These are phyloP conservation scores for Aspergillus niger DNA, from an alignment of 2,329 filamentous ascomycete genomes.

Conservation along the genomic window DNA sequence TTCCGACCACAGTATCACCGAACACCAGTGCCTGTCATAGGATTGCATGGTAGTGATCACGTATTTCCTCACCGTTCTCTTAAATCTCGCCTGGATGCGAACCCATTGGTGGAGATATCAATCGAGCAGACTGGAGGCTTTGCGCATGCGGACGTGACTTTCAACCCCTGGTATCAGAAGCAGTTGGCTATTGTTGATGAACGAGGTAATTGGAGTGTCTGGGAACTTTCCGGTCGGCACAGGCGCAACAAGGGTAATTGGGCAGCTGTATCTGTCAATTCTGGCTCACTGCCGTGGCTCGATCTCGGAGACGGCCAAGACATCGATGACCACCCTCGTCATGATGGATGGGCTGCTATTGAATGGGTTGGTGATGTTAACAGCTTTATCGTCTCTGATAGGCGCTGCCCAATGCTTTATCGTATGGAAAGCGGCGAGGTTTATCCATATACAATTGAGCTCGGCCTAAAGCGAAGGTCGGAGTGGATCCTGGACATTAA, in stretches of 20 bases:
- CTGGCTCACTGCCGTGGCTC: slow-evolving; percentile 34
- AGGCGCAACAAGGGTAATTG: slow-evolving; percentile 33
- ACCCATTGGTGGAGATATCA: slow-evolving; percentile 49
- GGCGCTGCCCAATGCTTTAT: slow-evolving; percentile 46
- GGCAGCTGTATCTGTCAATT: slow-evolving; percentile 29
- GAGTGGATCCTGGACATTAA: slow-evolving; percentile 60
- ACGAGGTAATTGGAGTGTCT: slow-evolving; percentile 56
- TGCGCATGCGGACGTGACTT: slow-evolving; percentile 57
- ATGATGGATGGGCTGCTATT: slow-evolving; percentile 49
- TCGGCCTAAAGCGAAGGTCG: slow-evolving; percentile 38
- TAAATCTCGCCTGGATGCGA: slow-evolving; percentile 50
- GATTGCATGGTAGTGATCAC: slow-evolving; percentile 17
- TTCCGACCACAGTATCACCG: slow-evolving; percentile 48
- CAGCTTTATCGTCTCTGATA: slow-evolving; percentile 55
- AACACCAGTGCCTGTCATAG: slow-evolving; percentile 27
- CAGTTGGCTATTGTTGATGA: slow-evolving; percentile 60
- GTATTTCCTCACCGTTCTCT: slow-evolving; percentile 17
- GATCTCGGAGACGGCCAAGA: slow-evolving; percentile 18
- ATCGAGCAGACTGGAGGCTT: slow-evolving; percentile 47
- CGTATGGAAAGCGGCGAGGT: slow-evolving; percentile 28
- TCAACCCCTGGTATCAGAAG: slow-evolving; percentile 62
- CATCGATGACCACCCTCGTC: slow-evolving; percentile 20
- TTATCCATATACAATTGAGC: slow-evolving; percentile 35
- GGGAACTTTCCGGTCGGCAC: slow-evolving; percentile 43
- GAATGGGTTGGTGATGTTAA: slow-evolving; percentile 43